Evolutionary conservation across 495 filamentous ascomycete genomes (phyloP).

Genomic region (Corynascus novoguineensis): DNA sequence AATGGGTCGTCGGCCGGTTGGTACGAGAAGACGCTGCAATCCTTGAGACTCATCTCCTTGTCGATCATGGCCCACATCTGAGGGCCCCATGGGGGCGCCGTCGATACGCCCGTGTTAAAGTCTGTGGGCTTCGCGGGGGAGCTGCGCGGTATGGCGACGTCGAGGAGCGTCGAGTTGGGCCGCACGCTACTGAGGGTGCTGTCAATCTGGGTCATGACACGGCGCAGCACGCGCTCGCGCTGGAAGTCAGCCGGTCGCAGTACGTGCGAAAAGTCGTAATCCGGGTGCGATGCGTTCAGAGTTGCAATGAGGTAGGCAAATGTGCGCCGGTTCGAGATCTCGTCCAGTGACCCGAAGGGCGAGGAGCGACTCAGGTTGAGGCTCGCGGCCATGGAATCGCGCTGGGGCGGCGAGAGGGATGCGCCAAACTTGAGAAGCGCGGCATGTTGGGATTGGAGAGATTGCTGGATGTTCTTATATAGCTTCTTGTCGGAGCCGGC

Average conservation of each 20-base stretch:
- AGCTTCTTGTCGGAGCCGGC: slow-evolving; percentile 91
- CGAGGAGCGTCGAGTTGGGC: slow-evolving; percentile 40
- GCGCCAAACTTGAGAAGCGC: slow-evolving; percentile 75
- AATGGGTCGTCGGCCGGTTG: slow-evolving; percentile 78
- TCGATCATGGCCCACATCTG: slow-evolving; percentile 86
- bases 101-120: slow-evolving; percentile 28
- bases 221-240: slow-evolving; percentile 64
- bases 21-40: slow-evolving; percentile 83
- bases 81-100: slow-evolving; percentile 62
- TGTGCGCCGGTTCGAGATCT: slow-evolving; percentile 79
- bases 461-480: slow-evolving; percentile 88
- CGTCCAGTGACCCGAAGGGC: slow-evolving; percentile 83
- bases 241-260: slow-evolving; percentile 83
- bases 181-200: slow-evolving; percentile 78
- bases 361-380: slow-evolving; percentile 76
- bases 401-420: slow-evolving; percentile 71
- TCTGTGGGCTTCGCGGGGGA: slow-evolving; percentile 26
- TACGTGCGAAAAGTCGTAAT: slow-evolving; percentile 94
- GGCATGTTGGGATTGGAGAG: slow-evolving; percentile 83
- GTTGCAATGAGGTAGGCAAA: slow-evolving; percentile 97
- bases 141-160: slow-evolving; percentile 22
- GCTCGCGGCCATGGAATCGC: slow-evolving; percentile 47
- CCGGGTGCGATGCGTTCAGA: slow-evolving; percentile 92
- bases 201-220: slow-evolving; percentile 79
- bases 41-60: slow-evolving; percentile 80